Evolutionary conservation across 164 flowering plant species (phyloP).

Genomic region (Paratinospora sagittata): DNA sequence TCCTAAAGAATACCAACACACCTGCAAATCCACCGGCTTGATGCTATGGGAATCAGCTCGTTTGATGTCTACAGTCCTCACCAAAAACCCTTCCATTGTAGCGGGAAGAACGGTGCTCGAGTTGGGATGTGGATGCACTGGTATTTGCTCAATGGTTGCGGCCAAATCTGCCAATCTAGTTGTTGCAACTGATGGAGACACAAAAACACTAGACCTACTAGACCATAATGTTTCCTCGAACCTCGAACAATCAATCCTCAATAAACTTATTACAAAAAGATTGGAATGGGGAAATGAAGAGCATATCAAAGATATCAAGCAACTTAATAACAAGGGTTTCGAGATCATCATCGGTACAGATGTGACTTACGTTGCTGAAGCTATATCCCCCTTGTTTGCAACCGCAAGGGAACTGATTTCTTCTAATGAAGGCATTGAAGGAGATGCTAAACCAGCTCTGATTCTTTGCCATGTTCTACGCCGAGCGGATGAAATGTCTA

Average conservation of each 20-base stretch:
- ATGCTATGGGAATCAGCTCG: slow-evolving; percentile 98
- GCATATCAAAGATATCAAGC: slow-evolving; percentile 48
- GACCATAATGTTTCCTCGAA: slow-evolving; percentile 52
- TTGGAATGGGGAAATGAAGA: slow-evolving; percentile 82
- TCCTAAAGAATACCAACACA: slow-evolving; percentile 78
- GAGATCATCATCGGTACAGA: slow-evolving; percentile 87
- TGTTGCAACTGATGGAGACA: slow-evolving; percentile 83
- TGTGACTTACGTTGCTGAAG: slow-evolving; percentile 72
- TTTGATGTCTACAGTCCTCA: slow-evolving; percentile 79
- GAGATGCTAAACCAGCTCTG: slow-evolving; percentile 37
- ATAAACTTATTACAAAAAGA: slow-evolving; percentile 34
- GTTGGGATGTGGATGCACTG: slow-evolving; percentile 80
- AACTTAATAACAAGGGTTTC: slow-evolving; percentile 42
- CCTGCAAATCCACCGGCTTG: slow-evolving; percentile 94
- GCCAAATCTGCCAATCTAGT: slow-evolving; percentile 57
- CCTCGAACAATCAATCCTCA: slow-evolving; percentile 26
- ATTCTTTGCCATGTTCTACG: slow-evolving; percentile 81
- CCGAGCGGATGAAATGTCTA: slow-evolving; percentile 76
- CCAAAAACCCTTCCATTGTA: slow-evolving; percentile 58
- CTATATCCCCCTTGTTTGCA: slow-evolving; percentile 62
- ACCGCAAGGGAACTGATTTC: slow-evolving; percentile 66
- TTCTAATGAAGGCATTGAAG: slow-evolving; percentile 6
- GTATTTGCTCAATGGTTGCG: slow-evolving; percentile 89
- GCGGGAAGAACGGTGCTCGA: slow-evolving; percentile 71
- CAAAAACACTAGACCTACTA: slow-evolving; percentile 56